phyloP scores from a whole-genome alignment of 2,329 filamentous ascomycete genomes.

The Aspergillus transmontanensis region DNA sequence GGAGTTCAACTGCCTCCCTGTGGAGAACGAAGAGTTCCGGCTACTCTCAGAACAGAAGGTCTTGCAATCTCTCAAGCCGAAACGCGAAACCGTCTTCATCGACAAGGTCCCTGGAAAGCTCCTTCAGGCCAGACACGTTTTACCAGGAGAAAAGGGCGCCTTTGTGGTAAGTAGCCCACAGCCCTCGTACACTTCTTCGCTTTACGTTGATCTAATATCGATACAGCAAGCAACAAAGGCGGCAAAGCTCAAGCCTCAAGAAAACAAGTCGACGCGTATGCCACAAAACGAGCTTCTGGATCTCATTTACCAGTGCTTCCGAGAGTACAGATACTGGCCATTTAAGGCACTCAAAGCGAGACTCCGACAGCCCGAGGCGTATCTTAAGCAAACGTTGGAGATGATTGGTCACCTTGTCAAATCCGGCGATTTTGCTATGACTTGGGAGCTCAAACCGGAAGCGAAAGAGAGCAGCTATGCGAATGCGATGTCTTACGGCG shows the following conservation, averaged over 20 bases:
- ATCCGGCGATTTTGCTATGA: constrained; percentile 80
- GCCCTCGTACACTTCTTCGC: background rate
- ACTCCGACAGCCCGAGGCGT: constrained; percentile 88
- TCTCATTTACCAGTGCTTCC: constrained; percentile 80
- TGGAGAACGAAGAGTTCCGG: constrained; percentile 71
- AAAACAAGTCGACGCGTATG: constrained; percentile 88
- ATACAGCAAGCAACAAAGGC: constrained; percentile 53
- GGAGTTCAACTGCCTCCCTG: constrained; percentile 74
- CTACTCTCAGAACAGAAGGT: constrained; percentile 62
- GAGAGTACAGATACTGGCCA: constrained; percentile 88
- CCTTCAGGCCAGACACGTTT: constrained; percentile 61
- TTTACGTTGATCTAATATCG: constrained; percentile 23
- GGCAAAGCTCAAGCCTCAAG: constrained; percentile 58
- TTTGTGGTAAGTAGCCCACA: constrained; percentile 43
- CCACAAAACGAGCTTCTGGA: constrained; percentile 86
- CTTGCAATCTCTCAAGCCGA: constrained; percentile 62
- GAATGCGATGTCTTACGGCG: constrained; percentile 42
- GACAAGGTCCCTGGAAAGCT: constrained; percentile 50
- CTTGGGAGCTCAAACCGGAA: constrained; percentile 78
- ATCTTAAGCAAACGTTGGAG: constrained; percentile 81
- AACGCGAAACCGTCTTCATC: constrained; percentile 57
- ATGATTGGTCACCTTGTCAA: constrained; percentile 82
- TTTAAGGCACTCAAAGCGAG: constrained; percentile 79
- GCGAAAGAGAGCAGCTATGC: constrained; percentile 59
- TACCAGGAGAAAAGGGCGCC: constrained; percentile 44